Conservation (phyloP, 169 alveolate genomes). For the Amoebophrya sp. region DNA sequence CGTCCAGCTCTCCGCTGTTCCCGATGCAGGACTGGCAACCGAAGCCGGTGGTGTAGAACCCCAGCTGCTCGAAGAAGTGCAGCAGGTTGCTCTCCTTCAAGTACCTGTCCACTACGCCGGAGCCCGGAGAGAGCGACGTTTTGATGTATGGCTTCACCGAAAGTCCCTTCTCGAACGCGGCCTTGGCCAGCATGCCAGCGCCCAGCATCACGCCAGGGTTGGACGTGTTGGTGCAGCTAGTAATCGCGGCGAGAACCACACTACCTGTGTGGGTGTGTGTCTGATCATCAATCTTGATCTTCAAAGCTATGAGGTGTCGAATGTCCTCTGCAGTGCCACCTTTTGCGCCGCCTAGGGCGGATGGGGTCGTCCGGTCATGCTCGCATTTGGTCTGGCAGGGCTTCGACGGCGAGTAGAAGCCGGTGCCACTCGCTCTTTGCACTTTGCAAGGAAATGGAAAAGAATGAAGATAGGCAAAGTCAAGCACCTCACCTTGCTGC, state of each 20-base stretch:
- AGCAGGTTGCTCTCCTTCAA: background rate
- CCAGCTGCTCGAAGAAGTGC: conserved; percentile 63
- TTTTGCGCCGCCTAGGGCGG: too few relatives aligned
- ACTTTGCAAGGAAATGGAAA: too few relatives aligned
- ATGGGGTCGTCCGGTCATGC: too few relatives aligned
- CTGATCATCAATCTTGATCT: too few relatives aligned
- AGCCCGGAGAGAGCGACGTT: conserved; percentile 66
- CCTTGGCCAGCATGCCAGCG: conserved; percentile 88
- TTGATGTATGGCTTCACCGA: conserved; percentile 52
- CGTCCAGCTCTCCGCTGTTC: conserved; percentile 76
- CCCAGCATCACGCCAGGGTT: conserved; percentile 93
- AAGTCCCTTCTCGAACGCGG: conserved; percentile 73
- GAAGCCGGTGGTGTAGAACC: conserved; percentile 87
- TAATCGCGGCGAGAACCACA: conserved; percentile 86
- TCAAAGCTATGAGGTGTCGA: too few relatives aligned
- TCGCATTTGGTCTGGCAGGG: too few relatives aligned
- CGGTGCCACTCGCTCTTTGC: too few relatives aligned
- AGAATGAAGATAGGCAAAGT: too few relatives aligned
- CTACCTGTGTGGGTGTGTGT: too few relatives aligned
- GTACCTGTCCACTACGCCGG: conserved; percentile 39
- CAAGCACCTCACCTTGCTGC: too few relatives aligned
- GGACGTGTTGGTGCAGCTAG: conserved; percentile 93
- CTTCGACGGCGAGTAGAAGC: too few relatives aligned
- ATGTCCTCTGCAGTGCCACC: too few relatives aligned
- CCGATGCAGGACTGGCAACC: conserved; percentile 98